Conservation (phyloP, 2,329 filamentous ascomycete genomes). For the Pseudocercospora cruenta region DNA sequence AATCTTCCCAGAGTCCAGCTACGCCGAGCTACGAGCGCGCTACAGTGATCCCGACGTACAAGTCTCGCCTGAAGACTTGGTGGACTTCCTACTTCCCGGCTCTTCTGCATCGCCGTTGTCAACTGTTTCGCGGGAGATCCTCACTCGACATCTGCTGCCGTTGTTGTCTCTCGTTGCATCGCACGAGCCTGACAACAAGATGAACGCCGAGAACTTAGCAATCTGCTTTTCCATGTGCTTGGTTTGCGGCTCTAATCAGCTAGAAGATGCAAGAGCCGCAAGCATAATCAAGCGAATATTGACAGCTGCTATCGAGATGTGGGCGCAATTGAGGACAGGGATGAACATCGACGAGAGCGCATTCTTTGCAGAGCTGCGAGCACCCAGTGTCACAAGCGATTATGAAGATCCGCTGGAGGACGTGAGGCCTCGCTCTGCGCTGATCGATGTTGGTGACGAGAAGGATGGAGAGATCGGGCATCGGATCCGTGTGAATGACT, state of each 20-base stretch:
- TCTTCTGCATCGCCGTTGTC: slow-evolving; percentile 53
- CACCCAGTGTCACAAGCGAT: slow-evolving; percentile 46
- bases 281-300: slow-evolving; percentile 55
- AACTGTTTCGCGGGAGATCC: slow-evolving; percentile 50
- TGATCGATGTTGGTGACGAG: slow-evolving; percentile 26
- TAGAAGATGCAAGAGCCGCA: slow-evolving; percentile 59
- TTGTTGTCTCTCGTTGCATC: slow-evolving; percentile 53
- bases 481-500: slow-evolving; percentile 50
- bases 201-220: slow-evolving; percentile 58
- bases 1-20: slow-evolving; percentile 55
- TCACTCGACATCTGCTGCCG: slow-evolving; percentile 57
- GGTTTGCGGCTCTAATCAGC: slow-evolving; percentile 56
- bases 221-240: slow-evolving; percentile 59
- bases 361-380: slow-evolving; percentile 46
- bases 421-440: slow-evolving; percentile 15
- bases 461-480: slow-evolving; percentile 39
- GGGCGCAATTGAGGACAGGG: slow-evolving; percentile 49
- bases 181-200: slow-evolving; percentile 56
- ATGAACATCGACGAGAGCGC: slow-evolving; percentile 44
- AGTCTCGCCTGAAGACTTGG: slow-evolving; percentile 47
- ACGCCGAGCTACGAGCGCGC: slow-evolving; percentile 50
- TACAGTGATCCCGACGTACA: slow-evolving; percentile 46
- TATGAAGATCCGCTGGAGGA: slow-evolving; percentile 54
- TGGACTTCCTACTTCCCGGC: slow-evolving; percentile 50
- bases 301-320: slow-evolving; percentile 51